These are phyloP conservation scores for Kurtzmaniella quercitrusa DNA, from an alignment of 1,139 yeast species.

Conservation along the genomic window DNA sequence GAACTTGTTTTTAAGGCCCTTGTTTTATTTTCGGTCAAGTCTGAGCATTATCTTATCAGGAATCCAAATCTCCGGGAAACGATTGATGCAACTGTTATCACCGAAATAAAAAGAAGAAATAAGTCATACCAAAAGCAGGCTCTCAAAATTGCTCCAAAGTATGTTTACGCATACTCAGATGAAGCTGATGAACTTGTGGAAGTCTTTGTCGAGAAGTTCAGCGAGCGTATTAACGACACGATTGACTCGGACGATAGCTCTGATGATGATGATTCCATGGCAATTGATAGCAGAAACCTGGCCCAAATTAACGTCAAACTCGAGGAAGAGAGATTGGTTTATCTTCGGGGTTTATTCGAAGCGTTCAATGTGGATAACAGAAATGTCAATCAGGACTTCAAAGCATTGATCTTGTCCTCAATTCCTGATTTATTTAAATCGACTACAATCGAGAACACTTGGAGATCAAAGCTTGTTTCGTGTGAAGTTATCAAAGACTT, in stretches of 20 bases:
- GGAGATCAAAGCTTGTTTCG: slow-evolving; percentile 53
- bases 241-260: slow-evolving; percentile 23
- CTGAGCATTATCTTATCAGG: slow-evolving; percentile 25
- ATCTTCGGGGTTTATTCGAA: slow-evolving; percentile 29
- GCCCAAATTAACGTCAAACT: slow-evolving; percentile 24
- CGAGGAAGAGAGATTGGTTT: slow-evolving; percentile 35
- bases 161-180: slow-evolving; percentile 40
- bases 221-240: slow-evolving; percentile 26
- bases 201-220: slow-evolving; percentile 37
- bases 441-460: slow-evolving; percentile 40
- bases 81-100: slow-evolving; percentile 42
- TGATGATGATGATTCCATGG: slow-evolving; percentile 25
- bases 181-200: slow-evolving; percentile 26
- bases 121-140: slow-evolving; percentile 57
- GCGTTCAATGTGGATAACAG: slow-evolving; percentile 23
- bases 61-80: slow-evolving; percentile 22
- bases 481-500: slow-evolving; percentile 33
- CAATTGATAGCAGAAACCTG: slow-evolving; percentile 20
- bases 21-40: slow-evolving; percentile 52
- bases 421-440: slow-evolving; percentile 22
- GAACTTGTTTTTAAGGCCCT: slow-evolving; percentile 71
- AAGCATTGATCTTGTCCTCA: slow-evolving; percentile 22
- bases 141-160: slow-evolving; percentile 48
- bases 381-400: slow-evolving; percentile 16
- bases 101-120: slow-evolving; percentile 69